Base-by-base conservation (phyloP, 2,329 filamentous ascomycete genomes). In the Beauveria scarabaeidicola region DNA sequence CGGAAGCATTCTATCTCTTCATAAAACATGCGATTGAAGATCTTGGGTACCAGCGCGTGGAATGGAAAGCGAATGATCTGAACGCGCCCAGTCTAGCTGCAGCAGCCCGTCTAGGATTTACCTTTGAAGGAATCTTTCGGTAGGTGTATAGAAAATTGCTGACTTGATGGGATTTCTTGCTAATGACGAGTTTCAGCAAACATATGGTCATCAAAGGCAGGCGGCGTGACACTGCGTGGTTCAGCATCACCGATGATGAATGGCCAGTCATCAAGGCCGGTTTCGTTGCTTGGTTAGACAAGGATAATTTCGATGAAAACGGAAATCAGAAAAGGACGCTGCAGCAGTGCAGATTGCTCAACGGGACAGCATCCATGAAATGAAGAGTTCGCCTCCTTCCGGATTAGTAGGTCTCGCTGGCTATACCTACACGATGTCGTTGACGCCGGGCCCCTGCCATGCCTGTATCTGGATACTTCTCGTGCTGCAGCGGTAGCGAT, bases 21-120 rank as follows among this genome's bases (percentile, higher is more conserved):
- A 74, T 81, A 47, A 72, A 72, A 41, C 73, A 82, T 58, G 77
- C 77, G 0, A 82, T 87, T 63, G 77, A 81, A 3, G 73, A 76
- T 2, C 66, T 86, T 23, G 75, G 78, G 0, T 85, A 82, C 66
- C 69, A 78, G 3, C 73, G 85, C 8, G 77, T 85, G 4, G 84
- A 87, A 68, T 88, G 85, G 84, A 88, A 87, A 65, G 83, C 81
- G 57, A 78, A 87, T 66, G 64, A 74, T 17, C 70, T 83, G 11
- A 88, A 88, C 66, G 72, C 64, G 40, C 73, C 78, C 0, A 85
- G 81, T 48, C 71, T 75, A 15, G 71, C 76, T 4, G 84, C 85
- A 0, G 85, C 85, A 0, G 60, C 71, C 63, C 72, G 85, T 2
- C 67, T 86, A 9, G 85, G 85, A 0, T 88, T 87, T 64, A 68